Base-by-base conservation (phyloP, 2,329 filamentous ascomycete species). In the Peltaster fructicola region DNA sequence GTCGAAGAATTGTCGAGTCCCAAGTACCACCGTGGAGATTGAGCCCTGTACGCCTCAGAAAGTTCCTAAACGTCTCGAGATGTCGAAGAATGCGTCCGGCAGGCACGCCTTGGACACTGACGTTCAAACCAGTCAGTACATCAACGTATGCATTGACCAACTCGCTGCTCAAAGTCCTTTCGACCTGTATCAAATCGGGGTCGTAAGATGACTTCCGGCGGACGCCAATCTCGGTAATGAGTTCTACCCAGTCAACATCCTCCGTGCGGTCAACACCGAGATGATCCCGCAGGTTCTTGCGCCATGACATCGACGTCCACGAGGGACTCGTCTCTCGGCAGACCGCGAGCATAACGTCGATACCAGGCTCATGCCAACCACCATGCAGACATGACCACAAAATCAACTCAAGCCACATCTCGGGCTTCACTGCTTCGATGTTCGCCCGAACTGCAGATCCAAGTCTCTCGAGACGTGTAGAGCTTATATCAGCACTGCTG, bases 151-250 rank as follows among this genome's bases (percentile, higher is more conserved):
- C 60, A 25, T 57, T 50, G 14, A 71, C 54, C 7, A 72, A 56
- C 43, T 73, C 68, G 20, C 54, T 53, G 37, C 65, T 71, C 36
- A 73, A 57, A 0, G 62, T 68, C 24, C 52, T 45, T 17, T n/a
- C 43, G 7, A 56, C 50, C 18, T 40, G 37, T 7, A 29, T n/a
- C n/a, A n/a, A n/a, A n/a, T n/a, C n/a, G n/a, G n/a, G n/a, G n/a
- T n/a, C n/a, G n/a, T n/a, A n/a, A n/a, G n/a, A n/a, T n/a, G n/a
- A n/a, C n/a, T n/a, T n/a, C n/a, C n/a, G n/a, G n/a, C n/a, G n/a
- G n/a, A n/a, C n/a, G n/a, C n/a, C n/a, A n/a, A n/a, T n/a, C n/a
- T n/a, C n/a, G n/a, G n/a, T n/a, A n/a, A n/a, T n/a, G n/a, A n/a
- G 36, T 8, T 34, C 34, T 15, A 38, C 34, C 43, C 41, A 50